Conservation (phyloP, 768 basidiomycete genomes). For the Leccinum barrowsii region DNA sequence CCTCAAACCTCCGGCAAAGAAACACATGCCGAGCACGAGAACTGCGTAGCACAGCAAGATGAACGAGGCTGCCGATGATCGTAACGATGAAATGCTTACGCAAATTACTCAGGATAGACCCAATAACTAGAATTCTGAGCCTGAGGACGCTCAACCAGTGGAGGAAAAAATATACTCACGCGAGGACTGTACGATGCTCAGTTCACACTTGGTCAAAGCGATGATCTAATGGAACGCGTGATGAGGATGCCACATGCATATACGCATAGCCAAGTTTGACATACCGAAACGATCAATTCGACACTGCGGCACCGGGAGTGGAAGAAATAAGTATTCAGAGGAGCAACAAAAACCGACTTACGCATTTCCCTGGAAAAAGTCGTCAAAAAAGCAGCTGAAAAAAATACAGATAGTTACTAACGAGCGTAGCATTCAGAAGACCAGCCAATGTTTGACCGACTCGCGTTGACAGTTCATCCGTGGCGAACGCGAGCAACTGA, state of each 20-base stretch:
- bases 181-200: constrained; percentile 77
- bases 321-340: neutral
- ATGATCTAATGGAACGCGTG: constrained; percentile 49
- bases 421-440: constrained; percentile 80
- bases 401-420: constrained; percentile 29
- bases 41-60: constrained; percentile 39
- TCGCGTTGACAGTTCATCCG: constrained; percentile 78
- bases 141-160: neutral
- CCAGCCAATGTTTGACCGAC: constrained; percentile 84
- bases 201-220: constrained; percentile 77
- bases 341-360: constrained; percentile 8
- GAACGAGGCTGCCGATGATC: neutral
- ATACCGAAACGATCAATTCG: constrained; percentile 68
- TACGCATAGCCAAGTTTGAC: neutral
- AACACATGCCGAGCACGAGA: constrained; percentile 80
- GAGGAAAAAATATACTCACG: constrained; percentile 40
- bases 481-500: constrained; percentile 78
- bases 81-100: constrained; percentile 33
- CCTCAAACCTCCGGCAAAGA: constrained; percentile 75
- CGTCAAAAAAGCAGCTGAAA: neutral
- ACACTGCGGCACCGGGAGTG: constrained; percentile 31
- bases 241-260: neutral
- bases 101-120: constrained; percentile 78
- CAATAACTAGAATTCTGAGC: constrained; percentile 54
- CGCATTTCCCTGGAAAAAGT: constrained; percentile 28